phyloP scores from a whole-genome alignment of 441 rosid genomes.

The Eugenia klotzschiana region DNA sequence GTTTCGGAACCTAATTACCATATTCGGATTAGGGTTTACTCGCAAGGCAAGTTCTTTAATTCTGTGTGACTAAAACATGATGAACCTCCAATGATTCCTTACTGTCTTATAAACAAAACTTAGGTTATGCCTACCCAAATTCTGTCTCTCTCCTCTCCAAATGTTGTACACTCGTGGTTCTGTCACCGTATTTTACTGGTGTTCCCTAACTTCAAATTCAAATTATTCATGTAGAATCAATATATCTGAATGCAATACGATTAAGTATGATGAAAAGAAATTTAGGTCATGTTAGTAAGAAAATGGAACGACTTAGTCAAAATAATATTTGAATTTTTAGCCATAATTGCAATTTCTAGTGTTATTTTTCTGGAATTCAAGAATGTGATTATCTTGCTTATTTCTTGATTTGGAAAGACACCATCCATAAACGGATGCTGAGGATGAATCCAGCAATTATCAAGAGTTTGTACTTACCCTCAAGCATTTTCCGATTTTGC shows the following conservation, averaged over 20 bases:
- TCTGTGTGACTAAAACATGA: neutral
- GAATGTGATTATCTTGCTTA: neutral
- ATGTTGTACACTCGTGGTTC: neutral
- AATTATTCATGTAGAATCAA: neutral
- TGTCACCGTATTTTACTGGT: neutral
- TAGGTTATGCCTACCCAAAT: neutral
- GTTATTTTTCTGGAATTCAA: neutral
- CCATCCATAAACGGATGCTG: neutral
- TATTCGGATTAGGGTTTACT: neutral
- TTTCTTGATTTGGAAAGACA: neutral
- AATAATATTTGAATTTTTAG: neutral
- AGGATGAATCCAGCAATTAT: neutral
- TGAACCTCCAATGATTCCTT: neutral
- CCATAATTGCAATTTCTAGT: neutral
- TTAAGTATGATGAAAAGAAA: neutral
- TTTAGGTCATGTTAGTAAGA: neutral
- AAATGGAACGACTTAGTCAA: neutral
- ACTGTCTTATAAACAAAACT: neutral
- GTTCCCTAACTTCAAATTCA: neutral
- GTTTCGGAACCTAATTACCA: neutral
- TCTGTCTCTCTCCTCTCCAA: neutral
- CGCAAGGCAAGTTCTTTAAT: neutral
- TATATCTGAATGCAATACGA: neutral
- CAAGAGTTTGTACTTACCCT: neutral
- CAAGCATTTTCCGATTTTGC: neutral